Percentiles rank a stretch among this genome's conserved stretches.
Evolutionary conservation across 2,329 filamentous ascomycete genomes (phyloP).

Genomic region (Xylaria sp.): DNA sequence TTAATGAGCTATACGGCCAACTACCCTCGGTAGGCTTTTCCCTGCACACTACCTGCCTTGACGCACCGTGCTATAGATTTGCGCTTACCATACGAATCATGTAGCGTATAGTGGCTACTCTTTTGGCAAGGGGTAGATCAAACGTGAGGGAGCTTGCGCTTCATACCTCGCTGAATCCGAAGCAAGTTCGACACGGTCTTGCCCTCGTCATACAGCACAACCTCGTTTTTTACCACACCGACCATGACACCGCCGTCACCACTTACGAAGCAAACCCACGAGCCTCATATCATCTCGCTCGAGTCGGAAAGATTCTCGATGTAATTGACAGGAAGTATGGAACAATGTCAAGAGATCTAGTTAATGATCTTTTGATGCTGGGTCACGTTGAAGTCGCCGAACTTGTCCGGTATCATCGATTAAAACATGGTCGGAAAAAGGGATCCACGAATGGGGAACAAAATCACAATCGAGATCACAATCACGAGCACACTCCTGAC

Average conservation of each 20-base stretch:
- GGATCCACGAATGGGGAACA: slow-evolving; percentile 22
- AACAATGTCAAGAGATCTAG: slow-evolving; percentile 75
- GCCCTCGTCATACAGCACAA: slow-evolving; percentile 89
- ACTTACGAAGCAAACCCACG: slow-evolving; percentile 87
- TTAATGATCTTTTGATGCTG: slow-evolving; percentile 78
- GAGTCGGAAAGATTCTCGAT: slow-evolving; percentile 83
- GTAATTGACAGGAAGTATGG: slow-evolving; percentile 80
- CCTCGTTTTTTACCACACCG: slow-evolving; percentile 79
- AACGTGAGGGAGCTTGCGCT: slow-evolving; percentile 75
- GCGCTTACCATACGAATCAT: slow-evolving; percentile 36
- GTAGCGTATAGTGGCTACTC: slow-evolving; percentile 84
- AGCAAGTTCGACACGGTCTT: slow-evolving; percentile 83
- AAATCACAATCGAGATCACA: slow-evolving; percentile 15
- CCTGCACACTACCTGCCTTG: neutral
- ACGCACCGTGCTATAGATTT: neutral
- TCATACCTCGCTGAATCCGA: slow-evolving; percentile 77
- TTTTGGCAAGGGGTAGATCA: slow-evolving; percentile 83
- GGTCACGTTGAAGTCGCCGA: slow-evolving; percentile 81
- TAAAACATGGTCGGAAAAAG: slow-evolving; percentile 48
- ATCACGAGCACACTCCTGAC: slow-evolving; percentile 1
- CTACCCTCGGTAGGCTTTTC: slow-evolving; percentile 80
- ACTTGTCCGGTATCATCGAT: slow-evolving; percentile 71
- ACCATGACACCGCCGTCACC: slow-evolving; percentile 69
- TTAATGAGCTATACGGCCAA: slow-evolving; percentile 90
- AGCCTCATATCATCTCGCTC: slow-evolving; percentile 83